Conservation (phyloP, 805 yeast species). For the Ogataea degrootiae region DNA sequence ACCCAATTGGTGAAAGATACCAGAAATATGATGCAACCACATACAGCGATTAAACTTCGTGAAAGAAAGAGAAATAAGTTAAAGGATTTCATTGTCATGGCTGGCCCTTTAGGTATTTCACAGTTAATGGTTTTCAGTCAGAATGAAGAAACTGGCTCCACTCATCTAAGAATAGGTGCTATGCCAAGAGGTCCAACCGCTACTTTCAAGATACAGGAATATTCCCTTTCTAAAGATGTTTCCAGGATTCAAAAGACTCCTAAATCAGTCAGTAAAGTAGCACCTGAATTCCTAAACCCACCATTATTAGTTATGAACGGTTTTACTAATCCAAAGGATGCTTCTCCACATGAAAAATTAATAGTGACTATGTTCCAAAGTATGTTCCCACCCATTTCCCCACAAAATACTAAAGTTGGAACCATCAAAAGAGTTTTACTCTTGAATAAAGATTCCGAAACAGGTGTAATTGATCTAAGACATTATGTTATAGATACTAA, state of each 20-base stretch:
- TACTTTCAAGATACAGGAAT: slow-evolving; percentile 71
- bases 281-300: slow-evolving; percentile 64
- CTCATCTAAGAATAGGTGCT: slow-evolving; percentile 77
- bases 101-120: slow-evolving; percentile 92
- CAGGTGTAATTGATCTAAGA: slow-evolving; percentile 76
- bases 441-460: slow-evolving; percentile 65
- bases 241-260: slow-evolving; percentile 67
- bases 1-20: slow-evolving; percentile 83
- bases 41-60: slow-evolving; percentile 82
- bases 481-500: slow-evolving; percentile 88
- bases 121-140: slow-evolving; percentile 87
- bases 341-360: slow-evolving; percentile 70
- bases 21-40: slow-evolving; percentile 91
- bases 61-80: slow-evolving; percentile 85
- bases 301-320: slow-evolving; percentile 92
- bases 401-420: slow-evolving; percentile 68
- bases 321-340: slow-evolving; percentile 64
- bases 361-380: slow-evolving; percentile 88
- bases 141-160: slow-evolving; percentile 68
- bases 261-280: slow-evolving; percentile 64
- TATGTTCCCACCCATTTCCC: slow-evolving; percentile 92
- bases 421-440: slow-evolving; percentile 81
- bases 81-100: slow-evolving; percentile 95
- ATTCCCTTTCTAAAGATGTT: slow-evolving; percentile 80
- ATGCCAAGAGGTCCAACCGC: slow-evolving; percentile 95